phyloP scores from a whole-genome alignment of 176 grass and related monocot genomes.

The Carex pumila region DNA sequence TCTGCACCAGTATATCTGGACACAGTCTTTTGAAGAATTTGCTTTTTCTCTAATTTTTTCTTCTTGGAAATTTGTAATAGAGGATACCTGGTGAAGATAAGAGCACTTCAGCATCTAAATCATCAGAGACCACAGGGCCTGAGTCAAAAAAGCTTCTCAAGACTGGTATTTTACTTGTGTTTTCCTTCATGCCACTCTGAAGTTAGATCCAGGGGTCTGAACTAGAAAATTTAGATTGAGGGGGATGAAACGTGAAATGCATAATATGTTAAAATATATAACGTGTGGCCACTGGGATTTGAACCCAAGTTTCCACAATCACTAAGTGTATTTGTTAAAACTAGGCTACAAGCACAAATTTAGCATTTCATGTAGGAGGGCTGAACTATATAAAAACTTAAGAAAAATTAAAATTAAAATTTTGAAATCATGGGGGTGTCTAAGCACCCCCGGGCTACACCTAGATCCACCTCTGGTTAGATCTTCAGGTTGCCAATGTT shows the following conservation, averaged over 20 bases:
- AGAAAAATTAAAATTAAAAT: no score
- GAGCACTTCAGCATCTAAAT: conserved; percentile 34
- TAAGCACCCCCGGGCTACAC: no score
- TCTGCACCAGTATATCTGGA: background rate
- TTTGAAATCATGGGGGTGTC: no score
- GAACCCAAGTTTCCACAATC: no score
- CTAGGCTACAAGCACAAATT: no score
- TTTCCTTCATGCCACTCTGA: background rate
- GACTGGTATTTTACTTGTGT: conserved; percentile 35
- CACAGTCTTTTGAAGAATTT: conserved; percentile 20
- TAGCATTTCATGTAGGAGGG: no score
- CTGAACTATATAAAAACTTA: no score
- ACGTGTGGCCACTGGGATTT: no score
- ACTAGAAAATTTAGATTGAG: no score
- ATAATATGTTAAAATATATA: no score
- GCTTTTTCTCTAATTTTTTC: conserved; percentile 13
- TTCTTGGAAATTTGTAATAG: conserved; percentile 25
- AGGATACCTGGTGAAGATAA: conserved; percentile 52
- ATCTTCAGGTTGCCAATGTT: background rate
- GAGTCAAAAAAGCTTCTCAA: conserved; percentile 65
- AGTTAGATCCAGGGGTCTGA: background rate
- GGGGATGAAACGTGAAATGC: no score
- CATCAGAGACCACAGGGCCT: conserved; percentile 36
- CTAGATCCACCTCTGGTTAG: background rate
- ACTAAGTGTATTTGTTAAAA: no score